phyloP scores from a whole-genome alignment of 2,329 filamentous ascomycete species.

The Pseudogymnoascus pannorum region DNA sequence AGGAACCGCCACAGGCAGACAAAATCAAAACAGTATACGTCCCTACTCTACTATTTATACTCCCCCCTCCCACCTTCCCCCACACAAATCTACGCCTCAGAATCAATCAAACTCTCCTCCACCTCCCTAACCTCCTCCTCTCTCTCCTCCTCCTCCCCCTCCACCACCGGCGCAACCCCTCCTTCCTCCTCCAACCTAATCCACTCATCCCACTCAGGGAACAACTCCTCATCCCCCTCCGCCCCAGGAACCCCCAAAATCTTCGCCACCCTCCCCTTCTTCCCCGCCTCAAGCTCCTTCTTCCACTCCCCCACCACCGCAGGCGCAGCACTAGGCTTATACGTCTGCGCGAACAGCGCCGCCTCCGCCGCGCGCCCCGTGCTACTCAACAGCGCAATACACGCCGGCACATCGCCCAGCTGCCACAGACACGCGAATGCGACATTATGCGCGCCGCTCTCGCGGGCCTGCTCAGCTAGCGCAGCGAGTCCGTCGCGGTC shows the following conservation, averaged over 20 bases:
- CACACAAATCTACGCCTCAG: neutral
- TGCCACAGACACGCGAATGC: conserved; percentile 90
- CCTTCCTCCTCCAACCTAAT: conserved; percentile 72
- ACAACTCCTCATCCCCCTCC: conserved; percentile 76
- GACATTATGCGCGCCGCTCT: conserved; percentile 78
- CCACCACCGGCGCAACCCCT: neutral
- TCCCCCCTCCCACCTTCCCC: too few species aligned
- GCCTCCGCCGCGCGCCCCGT: conserved; percentile 80
- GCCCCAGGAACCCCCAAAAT: conserved; percentile 64
- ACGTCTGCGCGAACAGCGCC: conserved; percentile 88
- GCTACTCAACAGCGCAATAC: conserved; percentile 69
- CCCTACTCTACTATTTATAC: neutral
- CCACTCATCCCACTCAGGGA: conserved; percentile 95
- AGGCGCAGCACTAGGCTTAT: conserved; percentile 72
- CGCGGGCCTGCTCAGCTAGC: conserved; percentile 67
- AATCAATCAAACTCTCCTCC: neutral
- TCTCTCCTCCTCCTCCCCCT: neutral
- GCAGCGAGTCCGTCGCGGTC: conserved; percentile 66
- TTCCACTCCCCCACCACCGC: conserved; percentile 74
- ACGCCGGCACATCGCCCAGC: conserved; percentile 72
- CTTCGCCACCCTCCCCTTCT: conserved; percentile 79
- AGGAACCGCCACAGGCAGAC: neutral
- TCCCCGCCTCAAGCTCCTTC: conserved; percentile 69
- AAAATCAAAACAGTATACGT: neutral
- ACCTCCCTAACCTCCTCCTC: neutral